These are phyloP conservation scores for Trichoderma brevicompactum DNA, from an alignment of 2,329 filamentous ascomycete genomes.

Conservation along the genomic window DNA sequence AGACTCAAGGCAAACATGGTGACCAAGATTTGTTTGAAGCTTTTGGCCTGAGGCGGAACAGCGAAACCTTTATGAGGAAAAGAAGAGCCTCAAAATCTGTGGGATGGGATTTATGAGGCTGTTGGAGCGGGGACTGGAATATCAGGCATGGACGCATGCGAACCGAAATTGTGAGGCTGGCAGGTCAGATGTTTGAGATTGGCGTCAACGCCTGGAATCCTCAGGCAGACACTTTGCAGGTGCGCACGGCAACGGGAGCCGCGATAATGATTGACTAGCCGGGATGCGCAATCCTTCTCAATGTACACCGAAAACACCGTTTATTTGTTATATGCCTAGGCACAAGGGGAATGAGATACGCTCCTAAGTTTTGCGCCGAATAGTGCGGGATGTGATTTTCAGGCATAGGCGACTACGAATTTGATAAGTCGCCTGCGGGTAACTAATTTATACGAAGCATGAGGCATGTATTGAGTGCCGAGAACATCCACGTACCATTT, in stretches of 20 bases:
- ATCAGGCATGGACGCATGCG: slow-evolving; percentile 25
- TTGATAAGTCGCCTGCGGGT: no score
- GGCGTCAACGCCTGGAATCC: slow-evolving; percentile 29
- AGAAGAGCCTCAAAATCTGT: background rate
- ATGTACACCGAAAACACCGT: no score
- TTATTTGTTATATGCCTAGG: no score
- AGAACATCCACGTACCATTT: no score
- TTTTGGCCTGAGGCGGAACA: background rate
- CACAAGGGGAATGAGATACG: no score
- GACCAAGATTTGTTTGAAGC: background rate
- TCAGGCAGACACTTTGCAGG: slow-evolving; percentile 31
- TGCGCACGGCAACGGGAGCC: background rate
- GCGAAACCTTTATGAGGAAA: background rate
- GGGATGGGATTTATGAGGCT: slow-evolving; percentile 4
- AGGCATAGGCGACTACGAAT: no score
- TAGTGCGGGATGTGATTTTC: no score
- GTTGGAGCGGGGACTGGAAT: slow-evolving; percentile 19
- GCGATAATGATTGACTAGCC: background rate
- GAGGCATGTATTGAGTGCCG: no score
- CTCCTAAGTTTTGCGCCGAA: no score
- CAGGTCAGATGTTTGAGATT: slow-evolving; percentile 25
- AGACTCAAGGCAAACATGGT: background rate
- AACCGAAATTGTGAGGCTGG: slow-evolving; percentile 26
- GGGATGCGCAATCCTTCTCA: background rate
- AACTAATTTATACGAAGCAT: no score